These are phyloP conservation scores for Acephala macrosclerotiorum DNA, from an alignment of 2,329 filamentous ascomycete species.

Conservation along the genomic window DNA sequence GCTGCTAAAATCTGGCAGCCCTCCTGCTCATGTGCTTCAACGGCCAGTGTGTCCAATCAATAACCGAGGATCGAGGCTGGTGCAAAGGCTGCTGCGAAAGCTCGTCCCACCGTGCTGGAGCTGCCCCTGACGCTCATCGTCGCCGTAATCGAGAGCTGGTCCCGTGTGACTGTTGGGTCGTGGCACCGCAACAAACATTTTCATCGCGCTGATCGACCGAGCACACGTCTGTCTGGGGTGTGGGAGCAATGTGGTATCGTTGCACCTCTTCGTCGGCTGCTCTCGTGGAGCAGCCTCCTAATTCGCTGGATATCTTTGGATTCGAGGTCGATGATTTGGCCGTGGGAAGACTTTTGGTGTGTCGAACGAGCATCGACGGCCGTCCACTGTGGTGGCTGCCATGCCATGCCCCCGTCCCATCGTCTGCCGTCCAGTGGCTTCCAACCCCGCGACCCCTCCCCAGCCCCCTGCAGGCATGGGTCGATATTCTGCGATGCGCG, in stretches of 20 bases:
- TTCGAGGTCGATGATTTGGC: not conserved
- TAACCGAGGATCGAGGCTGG: not conserved
- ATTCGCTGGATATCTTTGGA: not conserved
- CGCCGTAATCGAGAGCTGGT: not conserved
- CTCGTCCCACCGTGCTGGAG: not conserved
- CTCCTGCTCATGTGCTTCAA: not conserved
- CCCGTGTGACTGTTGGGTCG: not conserved
- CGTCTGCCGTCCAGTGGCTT: not conserved
- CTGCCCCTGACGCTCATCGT: not conserved
- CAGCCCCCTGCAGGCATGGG: slow-evolving; percentile 4
- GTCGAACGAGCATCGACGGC: not conserved
- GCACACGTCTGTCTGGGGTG: not conserved
- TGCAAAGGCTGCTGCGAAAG: not conserved
- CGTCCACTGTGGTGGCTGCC: slow-evolving; percentile 7
- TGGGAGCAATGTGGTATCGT: not conserved
- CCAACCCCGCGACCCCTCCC: not conserved
- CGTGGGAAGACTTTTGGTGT: not conserved
- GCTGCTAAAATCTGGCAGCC: not conserved
- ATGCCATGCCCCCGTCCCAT: slow-evolving; percentile 10
- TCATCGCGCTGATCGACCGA: not conserved
- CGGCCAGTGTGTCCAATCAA: not conserved
- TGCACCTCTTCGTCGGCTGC: not conserved
- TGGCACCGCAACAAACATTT: not conserved
- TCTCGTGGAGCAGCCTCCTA: not conserved
- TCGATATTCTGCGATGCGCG: not conserved